A percentile compares a stretch with the other conserved stretches of the same genome.
These are phyloP conservation scores for Cyphellophora europaea DNA, from an alignment of 2,329 filamentous ascomycete species.

Conservation along the genomic window DNA sequence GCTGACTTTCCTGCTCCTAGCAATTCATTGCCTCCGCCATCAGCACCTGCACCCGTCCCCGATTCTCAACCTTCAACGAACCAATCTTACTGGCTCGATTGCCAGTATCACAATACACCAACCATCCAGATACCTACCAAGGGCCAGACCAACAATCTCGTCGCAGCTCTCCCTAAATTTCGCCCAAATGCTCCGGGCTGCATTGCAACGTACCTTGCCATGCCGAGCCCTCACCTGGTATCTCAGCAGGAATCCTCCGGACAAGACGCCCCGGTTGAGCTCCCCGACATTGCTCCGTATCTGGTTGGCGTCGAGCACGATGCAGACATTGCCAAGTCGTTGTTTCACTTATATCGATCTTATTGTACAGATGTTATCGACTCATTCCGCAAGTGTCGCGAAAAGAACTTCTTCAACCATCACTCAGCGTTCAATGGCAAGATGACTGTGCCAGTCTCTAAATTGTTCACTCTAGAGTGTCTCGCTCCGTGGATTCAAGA, in stretches of 20 bases:
- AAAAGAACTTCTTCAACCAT: slow-evolving; percentile 91
- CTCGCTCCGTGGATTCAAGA: slow-evolving; percentile 90
- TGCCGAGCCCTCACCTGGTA: slow-evolving; percentile 16
- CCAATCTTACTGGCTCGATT: slow-evolving; percentile 12
- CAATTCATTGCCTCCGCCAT: slow-evolving; percentile 10
- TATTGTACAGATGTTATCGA: slow-evolving; percentile 94
- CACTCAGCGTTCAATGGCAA: slow-evolving; percentile 95
- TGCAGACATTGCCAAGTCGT: slow-evolving; percentile 71
- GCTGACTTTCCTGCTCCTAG: slow-evolving; percentile 23
- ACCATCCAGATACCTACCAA: slow-evolving; percentile 14
- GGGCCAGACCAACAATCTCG: slow-evolving; percentile 10
- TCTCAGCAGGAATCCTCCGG: slow-evolving; percentile 46
- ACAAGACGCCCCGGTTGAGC: slow-evolving; percentile 60
- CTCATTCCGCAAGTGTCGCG: slow-evolving; percentile 89
- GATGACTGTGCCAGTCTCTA: slow-evolving; percentile 92
- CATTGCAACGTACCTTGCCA: slow-evolving; percentile 37
- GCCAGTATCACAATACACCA: slow-evolving; percentile 17
- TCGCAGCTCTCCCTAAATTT: slow-evolving; percentile 19
- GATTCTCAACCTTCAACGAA: background rate
- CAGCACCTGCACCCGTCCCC: slow-evolving; percentile 1
- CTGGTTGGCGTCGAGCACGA: slow-evolving; percentile 61
- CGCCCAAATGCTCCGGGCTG: slow-evolving; percentile 21
- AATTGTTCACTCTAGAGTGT: slow-evolving; percentile 71
- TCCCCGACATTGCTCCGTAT: slow-evolving; percentile 82
- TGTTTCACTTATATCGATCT: slow-evolving; percentile 81